Evolutionary conservation across 345 rosid species (phyloP), one percentile per base, ranked within the genome.

Genomic region (Camelina hispida): DNA sequence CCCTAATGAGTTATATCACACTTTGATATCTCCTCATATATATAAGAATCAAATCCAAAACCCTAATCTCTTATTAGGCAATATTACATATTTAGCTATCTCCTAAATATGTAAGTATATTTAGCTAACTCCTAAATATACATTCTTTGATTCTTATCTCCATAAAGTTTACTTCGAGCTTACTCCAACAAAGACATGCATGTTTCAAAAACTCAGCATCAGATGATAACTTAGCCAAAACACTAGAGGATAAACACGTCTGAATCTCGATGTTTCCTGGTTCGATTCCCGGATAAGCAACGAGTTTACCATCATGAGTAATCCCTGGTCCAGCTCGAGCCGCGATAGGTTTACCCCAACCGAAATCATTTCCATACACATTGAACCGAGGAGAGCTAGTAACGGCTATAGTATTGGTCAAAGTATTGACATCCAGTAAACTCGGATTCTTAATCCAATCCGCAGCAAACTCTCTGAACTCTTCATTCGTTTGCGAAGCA

Each of bases 281-380:
- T 67, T 85, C 78, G 0, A 4, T 65, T 20, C 83, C 86, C 0
- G 75, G 68, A 57, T 18, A 83, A 6, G 55, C 43, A 1, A 77
- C 75, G 0, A 83, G 16, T 56, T 53, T 82, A 12, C 82, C 84
- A 44, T 71, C 37, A 8, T 4, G 2, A 5, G 68, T 65, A 58
- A 72, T 79, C 0, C 60, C 79, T 3, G 37, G 51, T 20, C 83
- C 83, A 20, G 74, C 71, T 66, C 69, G 48, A 12, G 62, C 78
- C 35, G 81, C 72, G 23, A 78, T 43, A n/a, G 83, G 83, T 53
- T 60, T 79, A 64, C 85, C 85, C 85, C 85, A 82, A 32, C 83
- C 83, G 43, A 82, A 79, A 68, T 82, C 85, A 43, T 79, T 79
- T 2, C 83, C 83, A 44, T 79, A 82, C 15, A 80, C 69, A 28